Percentiles rank a stretch among this genome's conserved stretches.
phyloP scores from a whole-genome alignment of 305 asterid species.

The Fraxinus albicans region DNA sequence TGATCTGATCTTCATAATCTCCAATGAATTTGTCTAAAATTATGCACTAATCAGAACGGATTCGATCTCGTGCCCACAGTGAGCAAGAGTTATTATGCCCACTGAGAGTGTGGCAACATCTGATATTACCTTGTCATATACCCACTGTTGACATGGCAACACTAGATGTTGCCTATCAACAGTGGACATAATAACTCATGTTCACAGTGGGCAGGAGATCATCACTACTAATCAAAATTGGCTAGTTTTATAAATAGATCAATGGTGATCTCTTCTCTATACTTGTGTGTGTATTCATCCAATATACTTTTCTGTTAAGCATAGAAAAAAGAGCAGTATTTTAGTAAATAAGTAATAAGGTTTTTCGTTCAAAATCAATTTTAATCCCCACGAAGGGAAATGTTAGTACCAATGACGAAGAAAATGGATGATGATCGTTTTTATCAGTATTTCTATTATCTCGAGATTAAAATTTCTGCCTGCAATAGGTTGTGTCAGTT shows the following conservation, averaged over 20 bases:
- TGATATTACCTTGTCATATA: no score
- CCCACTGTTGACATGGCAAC: no score
- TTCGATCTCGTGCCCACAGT: no score
- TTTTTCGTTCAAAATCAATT: not conserved
- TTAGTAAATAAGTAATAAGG: no score
- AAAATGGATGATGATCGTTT: not conserved
- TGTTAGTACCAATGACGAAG: not conserved
- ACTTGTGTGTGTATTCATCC: not conserved
- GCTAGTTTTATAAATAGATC: not conserved
- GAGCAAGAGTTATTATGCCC: no score
- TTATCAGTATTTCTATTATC: not conserved
- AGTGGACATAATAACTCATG: no score
- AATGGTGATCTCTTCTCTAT: not conserved
- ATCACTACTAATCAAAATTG: not conserved
- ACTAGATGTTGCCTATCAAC: no score
- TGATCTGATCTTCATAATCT: not conserved
- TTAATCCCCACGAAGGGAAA: not conserved
- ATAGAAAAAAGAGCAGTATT: not conserved
- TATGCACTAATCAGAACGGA: not conserved
- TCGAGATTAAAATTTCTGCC: not conserved
- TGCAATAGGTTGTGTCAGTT: constrained; percentile 20
- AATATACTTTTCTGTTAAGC: not conserved
- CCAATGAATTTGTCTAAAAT: not conserved
- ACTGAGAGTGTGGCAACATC: no score
- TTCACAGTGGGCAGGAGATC: no score